Evolutionary conservation across 176 grass and related monocot species (phyloP), one percentile per base, ranked within the genome.

Genomic region (Bolboschoenus planiculmis): DNA sequence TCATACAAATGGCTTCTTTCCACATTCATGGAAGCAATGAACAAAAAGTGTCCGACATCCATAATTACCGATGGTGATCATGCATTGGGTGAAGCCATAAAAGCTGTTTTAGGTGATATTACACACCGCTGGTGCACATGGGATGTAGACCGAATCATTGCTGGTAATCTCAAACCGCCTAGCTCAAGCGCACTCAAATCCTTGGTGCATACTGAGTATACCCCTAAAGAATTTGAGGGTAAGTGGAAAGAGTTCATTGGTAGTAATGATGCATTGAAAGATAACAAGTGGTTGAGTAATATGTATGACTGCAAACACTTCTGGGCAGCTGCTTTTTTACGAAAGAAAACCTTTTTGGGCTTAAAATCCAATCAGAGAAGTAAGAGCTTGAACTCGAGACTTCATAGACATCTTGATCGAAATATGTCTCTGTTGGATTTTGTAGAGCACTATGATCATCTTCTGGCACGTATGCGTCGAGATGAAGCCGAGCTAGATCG

Each of bases 291-390:
- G 81, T 13, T 87, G 10, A 51, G 3, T 2, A 56, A 3, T 15
- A 79, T 88, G 82, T 88, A 88, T 0, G 29, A 81, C 21, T 31
- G 53, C 7, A 88, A 62, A 33, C 51, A 79, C 5, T 59, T 64
- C 13, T 88, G 81, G 86, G 74, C 48, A 2, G 7, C 43, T 26
- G 74, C 86, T 10, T 84, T 83, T 62, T 6, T 34, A 3, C 82
- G 57, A 72, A 79, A 80, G 11, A 60, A 53, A 61, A 55, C n/a
- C 20, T 84, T 88, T 46, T 29, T 84, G 20, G 82, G 86, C 13
- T 63, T 84, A 23, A 31, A 26, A 44, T 83, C 79, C n/a, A 88
- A 79, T 37, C 59, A 84, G 27, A 4, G 23, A 23, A 88, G 57
- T 11, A 81, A 84, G 15, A 84, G 46, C 31, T 34, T 62, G 9